Evolutionary conservation across 768 basidiomycete genomes (phyloP), one percentile per base, ranked within the genome.

Genomic region (Dioszegia hungarica): DNA sequence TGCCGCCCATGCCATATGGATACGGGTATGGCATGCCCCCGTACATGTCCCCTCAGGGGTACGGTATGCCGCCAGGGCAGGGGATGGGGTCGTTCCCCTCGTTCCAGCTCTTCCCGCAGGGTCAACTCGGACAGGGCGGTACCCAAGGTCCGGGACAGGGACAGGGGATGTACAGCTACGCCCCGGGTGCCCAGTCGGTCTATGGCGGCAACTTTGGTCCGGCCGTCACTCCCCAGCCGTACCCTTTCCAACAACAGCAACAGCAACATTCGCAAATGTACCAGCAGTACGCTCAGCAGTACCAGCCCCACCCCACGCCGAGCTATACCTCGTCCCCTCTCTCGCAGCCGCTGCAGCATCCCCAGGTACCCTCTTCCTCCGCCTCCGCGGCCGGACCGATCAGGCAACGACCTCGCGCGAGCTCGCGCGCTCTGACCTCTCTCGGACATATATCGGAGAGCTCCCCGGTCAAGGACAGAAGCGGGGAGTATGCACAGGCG

Each of bases 121-220:
- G n/a, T 8, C 39, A 40, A n/a, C 17, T 5, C 9, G 12, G 19
- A 9, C 47, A 49, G 27, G 38, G 27, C 10, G n/a, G 25, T 33
- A 14, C n/a, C 31, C n/a, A 25, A 31, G 34, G 29, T 12, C 41
- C 10, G 15, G 10, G 24, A 10, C 25, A 46, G 19, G 51, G 45
- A 9, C 34, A 29, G 29, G 60, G 59, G 34, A 58, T 57, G 53
- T 68, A 68, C 43, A 40, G 53, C 4, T 71, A 68, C 36, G 64
- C 57, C 5, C 51, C 56, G 1, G 56, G 56, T 3, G 40, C 63
- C 2, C 64, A 66, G 37, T 68, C 66, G 6, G 70, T 66, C 9
- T 68, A 57, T 44, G 70, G 70, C 22, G 67, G 62, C 8, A 59
- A 68, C 28, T 68, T 68, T 39, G 70, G 70, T 25, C 70, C 70